Evolutionary conservation across 345 rosid species (phyloP), one percentile per base, ranked within the genome.

Genomic region (Abelmoschus esculentus): DNA sequence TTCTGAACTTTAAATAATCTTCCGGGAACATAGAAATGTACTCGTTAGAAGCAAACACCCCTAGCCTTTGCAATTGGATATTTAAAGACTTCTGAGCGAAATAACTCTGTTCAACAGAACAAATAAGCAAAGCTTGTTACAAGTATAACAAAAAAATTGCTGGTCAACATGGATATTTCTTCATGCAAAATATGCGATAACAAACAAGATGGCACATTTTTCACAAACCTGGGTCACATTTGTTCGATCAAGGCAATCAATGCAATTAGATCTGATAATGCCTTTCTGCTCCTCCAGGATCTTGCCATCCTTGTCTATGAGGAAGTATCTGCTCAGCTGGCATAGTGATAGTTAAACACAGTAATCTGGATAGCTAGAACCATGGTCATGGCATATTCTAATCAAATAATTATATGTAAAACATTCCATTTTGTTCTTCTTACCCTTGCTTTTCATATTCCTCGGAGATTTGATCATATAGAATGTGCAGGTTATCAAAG

Each of bases 171-270:
- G 75, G 50, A 67, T 46, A 63, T 14, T 28, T 42, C 46, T 7
- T 44, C 40, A 12, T 12, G 42, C 31, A 10, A 18, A 32, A 52
- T 7, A 61, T 18, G 47, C 2, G 14, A 31, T 26, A 53, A 60
- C 11, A 75, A 55, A 61, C 4, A 61, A 52, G n/a, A 42, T 22
- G 26, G 0, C 26, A 15, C 11, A 70, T 72, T 47, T 47, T 62
- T 29, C 53, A 64, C 78, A 71, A 69, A 93, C 98, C 98, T 93
- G 98, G 67, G 96, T 91, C 32, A 93, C 98, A 78, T 93, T 93
- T 73, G 98, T 91, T 67, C 98, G 90, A 79, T 93, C 98, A 72
- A 93, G 91, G 83, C 96, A 93, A 74, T 93, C 98, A 65, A 93
- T 93, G 82, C 98, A 93, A 79, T 93, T 93, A 67, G 96, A 83